phyloP scores from a whole-genome alignment of 139 green algal genomes.

The Haematococcus lacustris region DNA sequence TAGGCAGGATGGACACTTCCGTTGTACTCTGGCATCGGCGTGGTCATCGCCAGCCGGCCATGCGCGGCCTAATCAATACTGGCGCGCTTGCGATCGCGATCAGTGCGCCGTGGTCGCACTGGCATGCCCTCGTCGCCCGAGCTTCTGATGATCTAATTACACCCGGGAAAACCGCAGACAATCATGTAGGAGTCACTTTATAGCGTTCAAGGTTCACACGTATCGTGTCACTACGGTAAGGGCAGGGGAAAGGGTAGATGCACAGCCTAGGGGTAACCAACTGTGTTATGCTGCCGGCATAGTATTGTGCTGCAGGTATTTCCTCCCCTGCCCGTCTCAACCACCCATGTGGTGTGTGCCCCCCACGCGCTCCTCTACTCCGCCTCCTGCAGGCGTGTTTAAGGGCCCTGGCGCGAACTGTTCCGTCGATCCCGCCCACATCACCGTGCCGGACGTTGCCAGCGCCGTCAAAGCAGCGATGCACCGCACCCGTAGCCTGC shows the following conservation, averaged over 20 bases:
- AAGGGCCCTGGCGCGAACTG: conserved; percentile 40
- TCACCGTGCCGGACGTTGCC: conserved; percentile 62
- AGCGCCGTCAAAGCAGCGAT: conserved; percentile 57
- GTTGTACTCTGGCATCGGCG: not conserved
- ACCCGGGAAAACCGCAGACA: too few species aligned
- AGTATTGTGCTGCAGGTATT: not conserved
- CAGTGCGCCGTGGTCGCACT: too few species aligned
- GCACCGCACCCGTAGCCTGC: conserved; percentile 32
- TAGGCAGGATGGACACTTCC: not conserved
- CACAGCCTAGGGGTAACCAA: too few species aligned
- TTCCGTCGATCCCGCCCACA: conserved; percentile 38
- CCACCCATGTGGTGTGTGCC: not conserved
- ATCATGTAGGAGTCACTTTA: too few species aligned
- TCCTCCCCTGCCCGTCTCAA: not conserved
- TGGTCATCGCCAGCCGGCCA: not conserved
- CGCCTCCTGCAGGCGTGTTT: conserved; percentile 55
- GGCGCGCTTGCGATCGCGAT: too few species aligned
- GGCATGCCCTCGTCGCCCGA: too few species aligned
- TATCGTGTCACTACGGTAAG: too few species aligned
- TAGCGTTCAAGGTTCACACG: too few species aligned
- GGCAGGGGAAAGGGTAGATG: not conserved
- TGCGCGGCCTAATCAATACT: too few species aligned
- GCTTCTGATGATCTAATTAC: too few species aligned
- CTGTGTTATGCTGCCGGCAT: not conserved
- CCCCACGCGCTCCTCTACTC: not conserved